A percentile compares a stretch with the other conserved stretches of the same genome.
phyloP scores from a whole-genome alignment of 73 alveolate genomes.

The Tetrahymena thermophila region DNA sequence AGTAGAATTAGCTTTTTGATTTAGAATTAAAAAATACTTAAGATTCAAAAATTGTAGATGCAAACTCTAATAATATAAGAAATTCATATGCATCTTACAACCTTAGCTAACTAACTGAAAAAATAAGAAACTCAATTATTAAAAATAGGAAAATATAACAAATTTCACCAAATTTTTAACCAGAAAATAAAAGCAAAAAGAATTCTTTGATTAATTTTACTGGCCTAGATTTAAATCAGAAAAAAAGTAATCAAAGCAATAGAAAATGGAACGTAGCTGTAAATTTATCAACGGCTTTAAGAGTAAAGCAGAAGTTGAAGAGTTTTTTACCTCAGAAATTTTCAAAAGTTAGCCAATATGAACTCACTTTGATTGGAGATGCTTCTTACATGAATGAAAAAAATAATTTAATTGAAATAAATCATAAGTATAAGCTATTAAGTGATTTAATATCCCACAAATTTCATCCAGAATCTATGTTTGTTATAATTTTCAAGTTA shows the following conservation, averaged over 20 bases:
- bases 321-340: not conserved
- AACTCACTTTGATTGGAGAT: not conserved
- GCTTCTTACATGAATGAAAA: not conserved
- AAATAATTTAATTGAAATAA: not conserved
- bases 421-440: not conserved
- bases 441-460: not conserved
- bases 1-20: not conserved
- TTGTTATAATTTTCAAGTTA: not conserved
- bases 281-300: not conserved
- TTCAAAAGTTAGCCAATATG: not conserved
- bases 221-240: not conserved
- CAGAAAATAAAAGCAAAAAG: not conserved
- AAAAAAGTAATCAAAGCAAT: no score
- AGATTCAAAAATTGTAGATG: not conserved
- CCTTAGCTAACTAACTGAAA: not conserved
- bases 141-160: not conserved
- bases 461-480: not conserved
- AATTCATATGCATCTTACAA: not conserved
- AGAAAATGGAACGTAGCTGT: not conserved
- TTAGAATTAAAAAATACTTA: not conserved
- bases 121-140: not conserved
- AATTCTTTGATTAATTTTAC: not conserved
- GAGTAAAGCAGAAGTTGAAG: not conserved
- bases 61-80: no score
- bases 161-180: not conserved